phyloP scores from a whole-genome alignment of 2,329 filamentous ascomycete species.

The Scedosporium dehoogii region DNA sequence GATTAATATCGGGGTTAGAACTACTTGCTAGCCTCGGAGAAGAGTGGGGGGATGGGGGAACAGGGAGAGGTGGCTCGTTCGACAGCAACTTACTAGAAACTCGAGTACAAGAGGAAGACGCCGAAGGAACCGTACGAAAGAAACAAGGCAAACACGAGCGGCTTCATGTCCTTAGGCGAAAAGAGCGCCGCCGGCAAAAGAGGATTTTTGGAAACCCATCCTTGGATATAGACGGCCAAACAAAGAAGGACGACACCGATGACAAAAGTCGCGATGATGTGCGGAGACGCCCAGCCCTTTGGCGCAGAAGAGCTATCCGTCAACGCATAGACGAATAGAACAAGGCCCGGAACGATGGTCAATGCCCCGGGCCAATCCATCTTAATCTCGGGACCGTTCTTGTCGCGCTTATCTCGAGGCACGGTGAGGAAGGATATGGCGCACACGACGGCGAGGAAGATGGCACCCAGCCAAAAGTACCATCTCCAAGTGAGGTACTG shows the following conservation, averaged over 20 bases:
- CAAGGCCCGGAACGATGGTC: constrained; percentile 45
- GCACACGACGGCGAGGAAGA: constrained; percentile 32
- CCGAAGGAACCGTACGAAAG: constrained; percentile 44
- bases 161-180: constrained; percentile 48
- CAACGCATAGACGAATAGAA: constrained; percentile 57
- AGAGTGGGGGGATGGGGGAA: neutral
- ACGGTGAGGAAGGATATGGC: constrained; percentile 32
- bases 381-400: constrained; percentile 10
- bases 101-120: constrained; percentile 53
- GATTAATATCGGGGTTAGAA: constrained; percentile 5
- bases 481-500: constrained; percentile 55
- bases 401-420: constrained; percentile 21
- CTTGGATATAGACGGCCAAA: constrained; percentile 51
- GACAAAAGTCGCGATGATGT: constrained; percentile 51
- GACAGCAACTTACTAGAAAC: constrained; percentile 45
- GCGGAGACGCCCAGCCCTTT: constrained; percentile 52
- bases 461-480: constrained; percentile 59
- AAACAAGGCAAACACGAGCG: constrained; percentile 44
- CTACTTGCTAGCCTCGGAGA: too few relatives aligned
- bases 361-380: constrained; percentile 55
- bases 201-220: constrained; percentile 48
- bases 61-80: neutral
- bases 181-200: constrained; percentile 56
- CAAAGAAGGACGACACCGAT: constrained; percentile 43
- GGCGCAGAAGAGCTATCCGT: constrained; percentile 55